Conservation (phyloP, 2,329 filamentous ascomycete species). For the Aspergillus eucalypticola region DNA sequence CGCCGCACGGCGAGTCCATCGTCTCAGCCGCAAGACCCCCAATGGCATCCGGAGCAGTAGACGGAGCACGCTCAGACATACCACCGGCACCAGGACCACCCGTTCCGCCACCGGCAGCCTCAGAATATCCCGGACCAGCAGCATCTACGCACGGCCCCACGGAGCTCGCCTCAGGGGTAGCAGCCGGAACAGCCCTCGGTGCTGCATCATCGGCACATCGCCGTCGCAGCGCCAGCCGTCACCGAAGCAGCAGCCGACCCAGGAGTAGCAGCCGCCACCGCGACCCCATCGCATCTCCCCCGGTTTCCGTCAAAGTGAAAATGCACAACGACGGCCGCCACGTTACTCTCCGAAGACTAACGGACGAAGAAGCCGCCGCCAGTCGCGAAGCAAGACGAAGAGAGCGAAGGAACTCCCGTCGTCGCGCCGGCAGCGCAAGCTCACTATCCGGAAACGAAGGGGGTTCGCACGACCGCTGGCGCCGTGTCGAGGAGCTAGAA, state of each 20-base stretch:
- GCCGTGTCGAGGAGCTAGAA: constrained; percentile 52
- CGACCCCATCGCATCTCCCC: constrained; percentile 55
- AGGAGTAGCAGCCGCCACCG: constrained; percentile 34
- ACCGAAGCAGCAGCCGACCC: constrained; percentile 32
- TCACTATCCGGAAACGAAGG: constrained; percentile 45
- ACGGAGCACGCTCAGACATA: constrained; percentile 33
- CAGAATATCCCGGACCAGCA: constrained; percentile 30
- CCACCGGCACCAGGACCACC: constrained; percentile 41
- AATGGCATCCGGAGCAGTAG: constrained; percentile 32
- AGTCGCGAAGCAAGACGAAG: constrained; percentile 57
- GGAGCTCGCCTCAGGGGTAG: constrained; percentile 33
- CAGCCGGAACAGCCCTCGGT: constrained; percentile 35
- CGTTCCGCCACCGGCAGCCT: constrained; percentile 39
- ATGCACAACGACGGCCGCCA: constrained; percentile 65
- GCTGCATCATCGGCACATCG: constrained; percentile 32
- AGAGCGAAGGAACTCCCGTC: constrained; percentile 45
- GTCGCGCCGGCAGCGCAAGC: constrained; percentile 42
- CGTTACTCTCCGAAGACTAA: constrained; percentile 62
- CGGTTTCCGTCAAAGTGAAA: constrained; percentile 64
- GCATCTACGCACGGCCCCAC: constrained; percentile 23
- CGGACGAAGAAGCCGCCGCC: constrained; percentile 63
- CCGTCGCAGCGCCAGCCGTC: constrained; percentile 33
- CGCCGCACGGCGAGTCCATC: constrained; percentile 36
- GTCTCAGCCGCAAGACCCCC: constrained; percentile 30
- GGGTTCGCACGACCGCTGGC: constrained; percentile 45